A percentile compares a stretch with the other conserved stretches of the same genome.
Conservation (phyloP, 1,284 basidiomycete species). For the Apiotrichum veenhuisii region DNA sequence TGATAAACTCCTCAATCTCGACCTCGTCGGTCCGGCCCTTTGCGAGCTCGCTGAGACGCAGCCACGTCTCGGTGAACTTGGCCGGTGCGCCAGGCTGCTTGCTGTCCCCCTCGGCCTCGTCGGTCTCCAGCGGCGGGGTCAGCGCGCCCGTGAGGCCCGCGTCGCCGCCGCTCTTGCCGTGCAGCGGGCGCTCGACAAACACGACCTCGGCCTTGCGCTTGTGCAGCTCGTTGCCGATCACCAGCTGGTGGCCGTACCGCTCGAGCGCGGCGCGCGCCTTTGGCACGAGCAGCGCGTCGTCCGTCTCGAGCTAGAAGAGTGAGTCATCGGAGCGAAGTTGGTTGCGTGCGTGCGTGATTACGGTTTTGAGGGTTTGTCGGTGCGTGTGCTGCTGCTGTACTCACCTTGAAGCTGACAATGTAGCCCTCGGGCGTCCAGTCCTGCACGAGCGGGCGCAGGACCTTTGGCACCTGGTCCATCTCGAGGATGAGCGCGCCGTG, state of each 20-base stretch:
- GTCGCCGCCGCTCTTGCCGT: conserved; percentile 9
- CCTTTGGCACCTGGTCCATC: conserved; percentile 99
- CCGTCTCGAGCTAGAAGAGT: conserved; percentile 81
- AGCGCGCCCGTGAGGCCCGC: conserved; percentile 6
- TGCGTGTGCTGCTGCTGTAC: too few relatives aligned
- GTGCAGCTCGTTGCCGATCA: conserved; percentile 91
- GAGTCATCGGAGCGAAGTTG: neutral
- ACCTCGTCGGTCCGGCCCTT: conserved; percentile 36
- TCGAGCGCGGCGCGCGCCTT: conserved; percentile 84
- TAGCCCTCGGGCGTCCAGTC: conserved; percentile 91
- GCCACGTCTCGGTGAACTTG: conserved; percentile 64
- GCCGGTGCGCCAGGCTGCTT: conserved; percentile 14
- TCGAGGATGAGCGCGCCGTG: conserved; percentile 89
- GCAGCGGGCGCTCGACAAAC: conserved; percentile 59
- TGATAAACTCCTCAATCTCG: conserved; percentile 89
- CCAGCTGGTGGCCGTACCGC: conserved; percentile 93
- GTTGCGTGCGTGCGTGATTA: neutral
- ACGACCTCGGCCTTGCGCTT: conserved; percentile 86
- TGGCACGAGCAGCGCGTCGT: conserved; percentile 73
- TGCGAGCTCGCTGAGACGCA: conserved; percentile 60
- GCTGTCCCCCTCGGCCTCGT: conserved; percentile 31
- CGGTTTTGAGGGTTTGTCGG: too few relatives aligned
- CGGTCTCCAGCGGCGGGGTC: conserved; percentile 17
- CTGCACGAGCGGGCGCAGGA: conserved; percentile 84
- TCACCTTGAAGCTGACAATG: conserved; percentile 93